Conservation (phyloP, 768 basidiomycete species). For the Tricholomella constricta region DNA sequence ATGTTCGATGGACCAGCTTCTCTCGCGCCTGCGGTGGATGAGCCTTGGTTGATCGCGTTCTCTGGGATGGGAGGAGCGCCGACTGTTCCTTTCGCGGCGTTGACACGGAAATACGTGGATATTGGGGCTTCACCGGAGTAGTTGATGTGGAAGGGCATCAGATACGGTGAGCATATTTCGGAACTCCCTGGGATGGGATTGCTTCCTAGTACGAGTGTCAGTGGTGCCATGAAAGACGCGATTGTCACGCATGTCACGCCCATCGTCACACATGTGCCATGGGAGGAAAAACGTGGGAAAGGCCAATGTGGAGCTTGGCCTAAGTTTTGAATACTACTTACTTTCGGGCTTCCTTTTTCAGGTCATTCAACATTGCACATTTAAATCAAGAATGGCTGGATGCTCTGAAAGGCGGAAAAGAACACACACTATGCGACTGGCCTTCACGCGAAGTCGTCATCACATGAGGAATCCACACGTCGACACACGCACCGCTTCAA, state of each 20-base stretch:
- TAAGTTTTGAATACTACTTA: no score
- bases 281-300: no score
- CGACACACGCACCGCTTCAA: no score
- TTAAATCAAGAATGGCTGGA: no score
- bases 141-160: slow-evolving; percentile 84
- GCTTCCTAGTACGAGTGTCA: slow-evolving; percentile 7
- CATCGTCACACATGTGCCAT: no score
- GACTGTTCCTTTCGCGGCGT: slow-evolving; percentile 35
- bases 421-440: no score
- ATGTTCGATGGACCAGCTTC: background rate
- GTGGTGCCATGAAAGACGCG: slow-evolving; percentile 4
- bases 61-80: slow-evolving; percentile 23
- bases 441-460: no score
- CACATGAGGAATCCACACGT: no score
- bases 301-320: no score
- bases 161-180: slow-evolving; percentile 53
- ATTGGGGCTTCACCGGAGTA: slow-evolving; percentile 73
- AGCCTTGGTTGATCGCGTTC: slow-evolving; percentile 6
- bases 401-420: no score
- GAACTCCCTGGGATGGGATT: slow-evolving; percentile 3
- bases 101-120: slow-evolving; percentile 70
- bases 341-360: no score
- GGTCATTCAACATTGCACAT: no score
- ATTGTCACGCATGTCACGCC: slow-evolving; percentile 3
- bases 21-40: background rate